Percentiles rank a stretch among this genome's conserved stretches.
Evolutionary conservation across 1,139 yeast genomes (phyloP).

Genomic region (Hanseniaspora sp.): DNA sequence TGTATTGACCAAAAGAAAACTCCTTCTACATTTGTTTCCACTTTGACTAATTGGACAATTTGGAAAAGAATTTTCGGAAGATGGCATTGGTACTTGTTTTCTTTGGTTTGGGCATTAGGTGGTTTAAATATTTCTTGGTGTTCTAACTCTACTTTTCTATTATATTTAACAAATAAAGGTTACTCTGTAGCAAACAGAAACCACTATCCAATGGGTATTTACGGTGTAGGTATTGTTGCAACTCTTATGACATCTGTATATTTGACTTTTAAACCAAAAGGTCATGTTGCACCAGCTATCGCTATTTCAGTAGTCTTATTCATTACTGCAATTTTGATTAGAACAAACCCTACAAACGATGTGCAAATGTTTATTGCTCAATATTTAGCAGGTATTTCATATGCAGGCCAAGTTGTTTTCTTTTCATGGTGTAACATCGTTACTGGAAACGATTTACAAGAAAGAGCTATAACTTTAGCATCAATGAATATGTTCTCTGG

Average conservation of each 20-base stretch:
- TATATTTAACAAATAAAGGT: conserved; percentile 38
- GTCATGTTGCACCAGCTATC: conserved; percentile 43
- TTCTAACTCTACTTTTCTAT: conserved; percentile 42
- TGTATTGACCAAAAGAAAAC: background rate
- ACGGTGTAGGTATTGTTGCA: conserved; percentile 42
- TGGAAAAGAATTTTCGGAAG: conserved; percentile 40
- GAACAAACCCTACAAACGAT: conserved; percentile 31
- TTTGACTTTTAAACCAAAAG: conserved; percentile 37
- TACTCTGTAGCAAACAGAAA: conserved; percentile 41
- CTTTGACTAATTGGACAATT: conserved; percentile 37
- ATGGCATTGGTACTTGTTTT: conserved; percentile 52
- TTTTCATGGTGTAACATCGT: conserved; percentile 53
- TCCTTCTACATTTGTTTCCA: conserved; percentile 16
- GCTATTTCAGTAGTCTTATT: conserved; percentile 35
- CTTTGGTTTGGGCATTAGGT: conserved; percentile 47
- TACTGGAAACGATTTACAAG: conserved; percentile 44
- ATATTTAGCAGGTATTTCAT: conserved; percentile 42
- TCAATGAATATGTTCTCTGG: conserved; percentile 56
- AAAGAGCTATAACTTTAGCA: conserved; percentile 47
- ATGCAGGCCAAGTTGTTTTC: conserved; percentile 48
- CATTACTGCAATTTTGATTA: conserved; percentile 37
- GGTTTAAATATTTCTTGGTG: conserved; percentile 50
- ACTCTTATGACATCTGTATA: conserved; percentile 40
- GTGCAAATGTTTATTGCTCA: conserved; percentile 42
- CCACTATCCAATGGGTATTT: conserved; percentile 49